Percentiles rank a stretch among this genome's conserved stretches.
Evolutionary conservation across 23 red algal genomes (phyloP).

Genomic region (Gracilaria domingensis): DNA sequence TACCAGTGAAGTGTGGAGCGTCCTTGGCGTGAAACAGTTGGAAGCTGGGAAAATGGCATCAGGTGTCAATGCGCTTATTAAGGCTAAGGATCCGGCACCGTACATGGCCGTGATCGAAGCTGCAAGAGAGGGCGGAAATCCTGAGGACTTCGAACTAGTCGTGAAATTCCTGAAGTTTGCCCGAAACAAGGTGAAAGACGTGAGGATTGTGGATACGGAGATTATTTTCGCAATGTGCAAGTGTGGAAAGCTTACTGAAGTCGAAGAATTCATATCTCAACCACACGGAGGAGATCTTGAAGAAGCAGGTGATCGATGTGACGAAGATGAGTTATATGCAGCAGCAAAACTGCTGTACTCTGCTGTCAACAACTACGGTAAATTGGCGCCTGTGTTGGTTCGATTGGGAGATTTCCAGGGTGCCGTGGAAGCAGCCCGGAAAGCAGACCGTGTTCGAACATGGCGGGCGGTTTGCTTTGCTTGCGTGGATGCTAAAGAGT

Average conservation of each 20-base stretch:
- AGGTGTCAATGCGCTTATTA: constrained; percentile 88
- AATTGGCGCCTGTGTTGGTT: constrained; percentile 89
- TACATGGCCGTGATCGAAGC: constrained; percentile 88
- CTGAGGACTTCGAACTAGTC: constrained; percentile 81
- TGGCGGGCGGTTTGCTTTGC: constrained; percentile 96
- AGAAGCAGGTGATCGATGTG: constrained; percentile 93
- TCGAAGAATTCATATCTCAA: constrained; percentile 95
- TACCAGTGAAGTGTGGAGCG: constrained; percentile 80
- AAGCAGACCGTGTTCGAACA: constrained; percentile 92
- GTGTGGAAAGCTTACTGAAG: constrained; percentile 85
- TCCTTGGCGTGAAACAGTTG: constrained; percentile 83
- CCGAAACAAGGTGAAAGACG: constrained; percentile 94
- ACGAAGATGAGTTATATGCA: constrained; percentile 79
- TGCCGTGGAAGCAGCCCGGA: constrained; percentile 91
- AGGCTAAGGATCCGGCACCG: constrained; percentile 81
- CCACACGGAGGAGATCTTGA: constrained; percentile 95
- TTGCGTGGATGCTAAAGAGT: constrained; percentile 94
- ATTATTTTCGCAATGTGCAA: constrained; percentile 91
- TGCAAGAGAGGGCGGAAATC: constrained; percentile 65
- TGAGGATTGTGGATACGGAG: constrained; percentile 92
- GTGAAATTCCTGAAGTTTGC: constrained; percentile 93
- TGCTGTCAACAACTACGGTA: constrained; percentile 91
- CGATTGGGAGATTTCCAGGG: constrained; percentile 88
- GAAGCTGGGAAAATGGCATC: constrained; percentile 81
- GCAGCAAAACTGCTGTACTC: constrained; percentile 93